These are phyloP conservation scores for Mycena galopus DNA, from an alignment of 768 basidiomycete genomes.

Conservation along the genomic window DNA sequence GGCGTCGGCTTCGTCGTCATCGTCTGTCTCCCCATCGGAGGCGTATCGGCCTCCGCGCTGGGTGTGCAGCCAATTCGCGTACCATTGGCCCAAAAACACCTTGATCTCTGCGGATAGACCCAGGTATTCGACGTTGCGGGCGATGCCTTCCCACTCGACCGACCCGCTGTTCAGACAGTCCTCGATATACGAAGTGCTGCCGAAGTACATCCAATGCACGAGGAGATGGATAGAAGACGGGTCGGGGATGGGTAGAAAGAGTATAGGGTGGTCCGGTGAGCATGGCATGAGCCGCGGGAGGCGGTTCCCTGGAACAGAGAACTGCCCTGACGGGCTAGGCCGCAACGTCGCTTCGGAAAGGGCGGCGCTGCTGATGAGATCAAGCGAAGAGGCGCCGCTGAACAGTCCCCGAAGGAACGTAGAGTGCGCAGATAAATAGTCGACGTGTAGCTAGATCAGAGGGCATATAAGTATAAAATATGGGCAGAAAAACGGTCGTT, in stretches of 20 bases:
- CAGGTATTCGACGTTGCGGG: constrained; percentile 91
- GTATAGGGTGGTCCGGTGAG: constrained; percentile 72
- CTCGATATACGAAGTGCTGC: constrained; percentile 73
- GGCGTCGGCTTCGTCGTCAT: constrained; percentile 49
- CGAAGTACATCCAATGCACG: constrained; percentile 88
- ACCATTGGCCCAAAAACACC: constrained; percentile 82
- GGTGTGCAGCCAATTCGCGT: constrained; percentile 70
- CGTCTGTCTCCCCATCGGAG: constrained; percentile 42
- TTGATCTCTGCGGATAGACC: constrained; percentile 83
- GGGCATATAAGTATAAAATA: neutral
- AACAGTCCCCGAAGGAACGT: constrained; percentile 78
- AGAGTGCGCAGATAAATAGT: constrained; percentile 88
- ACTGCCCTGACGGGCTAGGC: constrained; percentile 45
- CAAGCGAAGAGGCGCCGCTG: constrained; percentile 72
- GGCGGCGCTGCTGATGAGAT: constrained; percentile 61
- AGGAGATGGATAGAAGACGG: constrained; percentile 78
- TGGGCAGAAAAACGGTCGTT: constrained; percentile 4
- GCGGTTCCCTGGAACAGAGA: constrained; percentile 62
- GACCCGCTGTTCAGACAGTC: constrained; percentile 72
- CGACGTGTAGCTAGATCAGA: constrained; percentile 74
- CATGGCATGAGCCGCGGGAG: constrained; percentile 80
- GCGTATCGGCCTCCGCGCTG: constrained; percentile 42
- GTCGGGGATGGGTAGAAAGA: constrained; percentile 84
- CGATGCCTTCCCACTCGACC: constrained; percentile 88
- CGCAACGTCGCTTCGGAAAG: constrained; percentile 39